Evolutionary conservation across 768 basidiomycete species (phyloP).

Genomic region (Cyclocybe aegerita): DNA sequence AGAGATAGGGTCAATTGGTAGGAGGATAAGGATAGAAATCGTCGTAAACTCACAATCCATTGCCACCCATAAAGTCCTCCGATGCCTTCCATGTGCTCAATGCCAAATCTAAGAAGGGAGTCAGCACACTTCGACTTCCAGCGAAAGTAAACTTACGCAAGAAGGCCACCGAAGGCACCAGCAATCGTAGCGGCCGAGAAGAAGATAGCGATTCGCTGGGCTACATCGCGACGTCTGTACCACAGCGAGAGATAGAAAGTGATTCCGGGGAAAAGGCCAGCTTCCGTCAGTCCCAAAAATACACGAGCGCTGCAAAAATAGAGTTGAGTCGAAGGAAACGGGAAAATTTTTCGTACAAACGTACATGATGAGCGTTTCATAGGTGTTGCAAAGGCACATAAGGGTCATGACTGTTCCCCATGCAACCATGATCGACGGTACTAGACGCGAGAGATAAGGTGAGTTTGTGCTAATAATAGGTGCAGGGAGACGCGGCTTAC

Average conservation of each 20-base stretch:
- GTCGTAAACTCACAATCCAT: slow-evolving; percentile 40
- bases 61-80: slow-evolving; percentile 43
- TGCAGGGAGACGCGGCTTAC: slow-evolving; percentile 14
- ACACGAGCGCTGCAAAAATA: slow-evolving; percentile 28
- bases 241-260: slow-evolving; percentile 53
- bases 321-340: too few species aligned
- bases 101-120: slow-evolving; percentile 37
- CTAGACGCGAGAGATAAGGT: slow-evolving; percentile 5
- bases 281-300: slow-evolving; percentile 40
- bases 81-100: slow-evolving; percentile 43
- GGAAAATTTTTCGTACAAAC: background rate
- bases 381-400: slow-evolving; percentile 31
- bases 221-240: slow-evolving; percentile 61
- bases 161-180: slow-evolving; percentile 46
- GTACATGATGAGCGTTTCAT: slow-evolving; percentile 27
- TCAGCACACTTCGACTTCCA: slow-evolving; percentile 2
- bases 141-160: slow-evolving; percentile 32
- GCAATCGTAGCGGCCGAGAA: slow-evolving; percentile 61
- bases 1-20: background rate
- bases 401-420: slow-evolving; percentile 34
- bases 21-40: too few species aligned
- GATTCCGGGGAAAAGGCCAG: slow-evolving; percentile 38
- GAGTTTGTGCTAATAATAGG: too few species aligned
- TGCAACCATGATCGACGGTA: slow-evolving; percentile 32
- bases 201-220: slow-evolving; percentile 59